Percentiles rank a stretch among this genome's conserved stretches.
phyloP scores from a whole-genome alignment of 164 flowering plant genomes.

The Chloranthus sessilifolius region DNA sequence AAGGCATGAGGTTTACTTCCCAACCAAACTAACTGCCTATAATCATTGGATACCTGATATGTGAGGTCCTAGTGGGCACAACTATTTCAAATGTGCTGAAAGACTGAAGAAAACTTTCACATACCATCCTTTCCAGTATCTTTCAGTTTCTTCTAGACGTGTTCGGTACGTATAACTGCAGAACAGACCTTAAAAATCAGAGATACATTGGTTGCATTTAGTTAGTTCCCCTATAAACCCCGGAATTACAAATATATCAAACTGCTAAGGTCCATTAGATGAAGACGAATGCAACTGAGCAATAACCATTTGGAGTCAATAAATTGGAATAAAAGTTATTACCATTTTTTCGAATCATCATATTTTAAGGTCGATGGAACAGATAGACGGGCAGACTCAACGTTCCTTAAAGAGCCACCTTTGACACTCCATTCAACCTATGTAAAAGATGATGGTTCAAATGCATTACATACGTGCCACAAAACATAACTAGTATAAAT shows the following conservation, averaged over 20 bases:
- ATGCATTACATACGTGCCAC: not conserved
- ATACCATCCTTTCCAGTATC: slow-evolving; percentile 95
- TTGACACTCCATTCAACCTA: slow-evolving; percentile 97
- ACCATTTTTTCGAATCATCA: slow-evolving; percentile 87
- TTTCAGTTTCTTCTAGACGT: slow-evolving; percentile 76
- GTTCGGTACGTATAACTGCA: slow-evolving; percentile 81
- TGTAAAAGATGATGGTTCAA: not conserved
- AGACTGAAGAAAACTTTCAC: slow-evolving; percentile 6
- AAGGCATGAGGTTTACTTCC: too few relatives aligned
- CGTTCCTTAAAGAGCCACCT: slow-evolving; percentile 81
- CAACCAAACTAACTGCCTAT: too few relatives aligned
- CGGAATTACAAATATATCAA: not conserved
- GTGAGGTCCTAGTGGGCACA: too few relatives aligned
- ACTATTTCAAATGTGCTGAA: too few relatives aligned
- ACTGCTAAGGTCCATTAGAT: not conserved
- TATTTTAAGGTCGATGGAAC: slow-evolving; percentile 77
- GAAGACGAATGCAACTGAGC: not conserved
- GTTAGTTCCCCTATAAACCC: slow-evolving; percentile 3
- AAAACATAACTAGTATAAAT: too few relatives aligned
- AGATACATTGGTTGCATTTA: slow-evolving; percentile 2
- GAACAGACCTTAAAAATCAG: slow-evolving; percentile 24
- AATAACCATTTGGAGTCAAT: too few relatives aligned
- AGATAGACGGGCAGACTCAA: slow-evolving; percentile 92
- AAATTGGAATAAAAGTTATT: slow-evolving; percentile 14
- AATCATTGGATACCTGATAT: too few relatives aligned